Evolutionary conservation across 169 alveolate species (phyloP).

Genomic region (Cryptosporidium muris): DNA sequence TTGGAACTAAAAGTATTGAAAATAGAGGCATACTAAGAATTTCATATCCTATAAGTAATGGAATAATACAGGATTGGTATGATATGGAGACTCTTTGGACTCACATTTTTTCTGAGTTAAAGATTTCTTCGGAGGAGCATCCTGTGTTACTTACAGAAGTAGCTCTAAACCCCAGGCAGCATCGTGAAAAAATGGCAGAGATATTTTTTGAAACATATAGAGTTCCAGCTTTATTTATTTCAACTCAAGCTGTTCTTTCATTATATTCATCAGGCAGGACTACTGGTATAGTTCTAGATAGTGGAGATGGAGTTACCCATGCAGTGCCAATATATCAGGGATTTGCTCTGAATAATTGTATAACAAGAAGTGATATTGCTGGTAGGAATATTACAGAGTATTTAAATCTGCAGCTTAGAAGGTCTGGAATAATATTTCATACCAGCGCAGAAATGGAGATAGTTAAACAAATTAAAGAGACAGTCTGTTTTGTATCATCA

Average conservation of each 20-base stretch:
- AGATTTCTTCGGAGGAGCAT: conserved; percentile 82
- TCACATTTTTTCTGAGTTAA: conserved; percentile 83
- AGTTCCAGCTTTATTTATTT: conserved; percentile 89
- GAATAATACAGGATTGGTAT: conserved; percentile 87
- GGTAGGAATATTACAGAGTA: conserved; percentile 91
- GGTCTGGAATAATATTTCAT: conserved; percentile 84
- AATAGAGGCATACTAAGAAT: conserved; percentile 82
- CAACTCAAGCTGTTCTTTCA: conserved; percentile 89
- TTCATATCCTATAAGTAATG: conserved; percentile 85
- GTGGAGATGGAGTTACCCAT: conserved; percentile 94
- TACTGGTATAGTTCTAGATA: conserved; percentile 91
- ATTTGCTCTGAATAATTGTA: conserved; percentile 87
- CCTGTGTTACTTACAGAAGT: conserved; percentile 92
- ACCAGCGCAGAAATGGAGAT: conserved; percentile 84
- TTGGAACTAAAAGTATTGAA: conserved; percentile 81
- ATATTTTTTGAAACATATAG: conserved; percentile 89
- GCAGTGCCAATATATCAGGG: conserved; percentile 92
- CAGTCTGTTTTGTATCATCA: conserved; percentile 79
- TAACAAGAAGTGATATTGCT: conserved; percentile 86
- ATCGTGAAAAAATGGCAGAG: conserved; percentile 89
- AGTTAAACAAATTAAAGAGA: conserved; percentile 83
- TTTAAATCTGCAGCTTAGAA: conserved; percentile 79
- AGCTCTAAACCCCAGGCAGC: conserved; percentile 89
- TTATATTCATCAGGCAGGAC: conserved; percentile 90
- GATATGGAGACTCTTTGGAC: conserved; percentile 90